phyloP scores from a whole-genome alignment of 208 protist genomes.

The Wallacemonas sp. region DNA sequence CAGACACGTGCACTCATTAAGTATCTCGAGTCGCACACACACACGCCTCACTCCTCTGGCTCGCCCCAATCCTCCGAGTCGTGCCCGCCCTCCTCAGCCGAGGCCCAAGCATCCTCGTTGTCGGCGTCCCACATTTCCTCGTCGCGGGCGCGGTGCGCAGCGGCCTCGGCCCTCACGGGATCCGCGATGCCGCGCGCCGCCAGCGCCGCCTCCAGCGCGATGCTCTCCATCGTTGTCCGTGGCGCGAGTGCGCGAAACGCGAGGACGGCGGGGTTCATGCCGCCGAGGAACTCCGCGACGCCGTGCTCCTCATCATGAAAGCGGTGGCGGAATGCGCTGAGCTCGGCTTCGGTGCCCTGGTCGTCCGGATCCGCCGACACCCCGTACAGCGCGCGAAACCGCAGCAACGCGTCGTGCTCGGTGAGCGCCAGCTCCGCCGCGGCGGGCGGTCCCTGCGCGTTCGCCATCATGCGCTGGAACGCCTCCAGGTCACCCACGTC shows the following conservation, averaged over 20 bases:
- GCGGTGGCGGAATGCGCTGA: constrained; percentile 18
- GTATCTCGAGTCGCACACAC: neutral
- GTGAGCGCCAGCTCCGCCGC: constrained; percentile 14
- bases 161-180: constrained; percentile 21
- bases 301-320: constrained; percentile 26
- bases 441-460: neutral
- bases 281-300: constrained; percentile 4
- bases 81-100: neutral
- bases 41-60: neutral
- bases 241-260: constrained; percentile 31
- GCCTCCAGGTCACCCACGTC: no score
- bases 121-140: constrained; percentile 14
- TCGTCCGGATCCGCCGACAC: constrained; percentile 8
- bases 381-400: constrained; percentile 37
- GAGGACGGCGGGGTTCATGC: constrained; percentile 19
- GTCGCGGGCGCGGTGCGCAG: constrained; percentile 15
- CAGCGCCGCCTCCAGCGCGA: constrained; percentile 30
- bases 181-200: constrained; percentile 25
- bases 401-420: constrained; percentile 38
- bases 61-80: neutral
- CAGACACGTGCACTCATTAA: no score
- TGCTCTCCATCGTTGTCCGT: constrained; percentile 23
- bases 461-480: neutral
- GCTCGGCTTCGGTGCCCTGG: constrained; percentile 14
- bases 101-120: constrained; percentile 7